Base-by-base conservation (phyloP, 148 eudicot genomes). In the Vaccinium macrocarpon region DNA sequence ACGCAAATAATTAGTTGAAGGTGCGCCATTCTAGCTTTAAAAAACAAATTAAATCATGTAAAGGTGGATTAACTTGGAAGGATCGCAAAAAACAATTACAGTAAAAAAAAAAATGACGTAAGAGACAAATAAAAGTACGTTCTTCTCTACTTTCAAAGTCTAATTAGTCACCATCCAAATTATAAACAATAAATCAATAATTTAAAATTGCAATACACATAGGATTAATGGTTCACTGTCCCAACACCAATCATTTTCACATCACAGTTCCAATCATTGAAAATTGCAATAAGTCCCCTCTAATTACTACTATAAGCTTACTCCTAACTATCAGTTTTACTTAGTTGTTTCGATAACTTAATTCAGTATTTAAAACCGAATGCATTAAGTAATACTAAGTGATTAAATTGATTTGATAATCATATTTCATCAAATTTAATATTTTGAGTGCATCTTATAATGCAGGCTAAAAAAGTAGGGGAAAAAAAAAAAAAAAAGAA, bases 171-270 rank as follows among this genome's bases (percentile, higher is more conserved):
- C 66, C 8, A 21, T 21, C 66, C 23, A 61, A 21, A 56, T 16
- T 61, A 9, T 62, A 62, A n/a, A 62, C 27, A 2, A 62, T 3
- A 62, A 62, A 35, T 2, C 38, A 35, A 35, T 35, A 35, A 35
- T 35, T 35, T 35, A 35, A 35, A 35, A 35, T 35, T 35, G 38
- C 38, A 35, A 35, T 35, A 35, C 38, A 35, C 38, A 32, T 32
- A 32, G 10, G 32, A 9, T 50, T 50, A 77, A 51, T 9, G 15
- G 16, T 51, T 77, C 59, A 77, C n/a, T 77, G 51, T 51, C 27
- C 80, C 80, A 77, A 51, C 80, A 77, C 10, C 35, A n/a, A 23
- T 51, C 32, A 49, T 21, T 77, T 77, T 51, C 18, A 77, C 25
- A 51, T 77, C 53, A 49, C 27, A 76, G 56, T 76, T 2, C 4